Percentiles rank a stretch among this genome's conserved stretches.
Conservation (phyloP, 1,139 yeast species). For the Suhomyces panamericanus region DNA sequence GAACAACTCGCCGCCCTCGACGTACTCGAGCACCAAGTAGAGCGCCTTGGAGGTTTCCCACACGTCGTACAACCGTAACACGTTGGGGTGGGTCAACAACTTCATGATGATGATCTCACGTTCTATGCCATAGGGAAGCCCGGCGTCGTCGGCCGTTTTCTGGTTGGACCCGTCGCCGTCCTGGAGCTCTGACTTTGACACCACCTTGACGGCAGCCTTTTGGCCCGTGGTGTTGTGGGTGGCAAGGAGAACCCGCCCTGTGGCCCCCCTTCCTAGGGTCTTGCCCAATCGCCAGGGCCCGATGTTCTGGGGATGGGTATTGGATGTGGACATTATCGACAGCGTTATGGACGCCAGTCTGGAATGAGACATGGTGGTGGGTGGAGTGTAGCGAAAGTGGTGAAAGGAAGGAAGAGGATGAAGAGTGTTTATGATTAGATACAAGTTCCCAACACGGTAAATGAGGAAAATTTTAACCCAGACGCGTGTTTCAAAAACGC, state of each 20-base stretch:
- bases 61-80: slow-evolving; percentile 73
- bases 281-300: slow-evolving; percentile 85
- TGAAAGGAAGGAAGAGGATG: slow-evolving; percentile 1
- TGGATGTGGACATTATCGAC: slow-evolving; percentile 33
- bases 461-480: slow-evolving; percentile 11
- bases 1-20: slow-evolving; percentile 81
- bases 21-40: slow-evolving; percentile 73
- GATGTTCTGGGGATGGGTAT: slow-evolving; percentile 49
- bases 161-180: slow-evolving; percentile 38
- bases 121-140: slow-evolving; percentile 78
- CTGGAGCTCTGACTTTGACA: slow-evolving; percentile 59
- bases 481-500: slow-evolving; percentile 12
- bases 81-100: slow-evolving; percentile 72
- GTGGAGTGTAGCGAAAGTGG: slow-evolving; percentile 3
- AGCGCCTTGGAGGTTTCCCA: slow-evolving; percentile 82
- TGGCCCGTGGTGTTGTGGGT: slow-evolving; percentile 69
- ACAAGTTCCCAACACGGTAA: slow-evolving; percentile 8
- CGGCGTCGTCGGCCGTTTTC: slow-evolving; percentile 44
- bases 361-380: slow-evolving; percentile 37
- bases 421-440: slow-evolving; percentile 3
- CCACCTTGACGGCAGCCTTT: slow-evolving; percentile 79
- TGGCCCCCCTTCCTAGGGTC: slow-evolving; percentile 79
- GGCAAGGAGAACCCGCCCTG: slow-evolving; percentile 76
- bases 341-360: slow-evolving; percentile 44
- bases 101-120: slow-evolving; percentile 84